phyloP scores from a whole-genome alignment of 192 early-diverging fungal genomes.

The Rhizoclosmatium globosum region DNA sequence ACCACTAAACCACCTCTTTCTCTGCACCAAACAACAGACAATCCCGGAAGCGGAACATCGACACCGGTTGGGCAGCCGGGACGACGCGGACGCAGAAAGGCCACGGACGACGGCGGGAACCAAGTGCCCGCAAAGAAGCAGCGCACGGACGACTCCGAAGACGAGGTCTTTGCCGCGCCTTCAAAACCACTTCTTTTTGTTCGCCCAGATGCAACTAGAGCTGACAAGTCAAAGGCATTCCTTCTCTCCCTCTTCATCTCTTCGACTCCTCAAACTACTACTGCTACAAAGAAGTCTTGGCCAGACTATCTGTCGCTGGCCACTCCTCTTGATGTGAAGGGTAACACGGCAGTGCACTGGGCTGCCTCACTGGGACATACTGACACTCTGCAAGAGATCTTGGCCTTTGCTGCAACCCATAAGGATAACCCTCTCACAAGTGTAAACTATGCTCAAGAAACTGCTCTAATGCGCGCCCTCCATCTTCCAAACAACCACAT shows the following conservation, averaged over 20 bases:
- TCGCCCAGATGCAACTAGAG: not conserved
- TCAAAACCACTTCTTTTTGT: not conserved
- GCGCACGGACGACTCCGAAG: not conserved
- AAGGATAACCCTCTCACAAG: not conserved
- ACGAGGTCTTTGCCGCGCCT: not conserved
- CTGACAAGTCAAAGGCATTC: not conserved
- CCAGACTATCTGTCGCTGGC: not conserved
- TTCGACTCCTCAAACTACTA: not conserved
- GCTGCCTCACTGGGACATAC: constrained; percentile 22
- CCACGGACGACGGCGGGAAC: not conserved
- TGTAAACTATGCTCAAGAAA: constrained; percentile 18
- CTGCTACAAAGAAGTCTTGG: not conserved
- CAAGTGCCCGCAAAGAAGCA: not conserved
- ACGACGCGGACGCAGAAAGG: not conserved
- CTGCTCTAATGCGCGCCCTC: constrained; percentile 25
- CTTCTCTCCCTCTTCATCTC: not conserved
- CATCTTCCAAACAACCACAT: constrained; percentile 3
- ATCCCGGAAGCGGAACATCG: not conserved
- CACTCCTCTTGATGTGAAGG: constrained; percentile 17
- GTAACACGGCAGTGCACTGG: constrained; percentile 38
- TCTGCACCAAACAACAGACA: not conserved
- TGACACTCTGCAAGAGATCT: constrained; percentile 1
- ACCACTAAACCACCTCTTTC: no score
- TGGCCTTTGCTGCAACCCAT: not conserved
- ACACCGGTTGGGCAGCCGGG: not conserved